Percentiles rank a stretch among this genome's conserved stretches.
These are phyloP conservation scores for Ceratonia siliqua DNA, from an alignment of 306 rosid species.

Conservation along the genomic window DNA sequence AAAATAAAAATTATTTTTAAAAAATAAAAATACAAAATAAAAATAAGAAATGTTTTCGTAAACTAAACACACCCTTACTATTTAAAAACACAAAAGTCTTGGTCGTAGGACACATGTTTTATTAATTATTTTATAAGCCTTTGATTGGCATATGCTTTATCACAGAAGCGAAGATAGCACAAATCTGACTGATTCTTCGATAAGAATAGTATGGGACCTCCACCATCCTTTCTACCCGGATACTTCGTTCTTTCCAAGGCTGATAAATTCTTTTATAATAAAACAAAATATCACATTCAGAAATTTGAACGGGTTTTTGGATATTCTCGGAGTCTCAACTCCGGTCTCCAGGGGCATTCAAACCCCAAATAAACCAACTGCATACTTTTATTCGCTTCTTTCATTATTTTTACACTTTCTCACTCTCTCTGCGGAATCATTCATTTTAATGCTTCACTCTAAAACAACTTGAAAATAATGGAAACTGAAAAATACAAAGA, in stretches of 20 bases:
- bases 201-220: conserved; percentile 40
- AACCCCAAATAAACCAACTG: background rate
- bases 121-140: conserved; percentile 16
- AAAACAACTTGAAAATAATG: conserved; percentile 32
- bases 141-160: conserved; percentile 30
- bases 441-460: conserved; percentile 49
- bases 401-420: conserved; percentile 32
- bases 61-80: too few species aligned
- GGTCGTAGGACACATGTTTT: conserved; percentile 17
- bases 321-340: conserved; percentile 6
- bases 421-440: conserved; percentile 35
- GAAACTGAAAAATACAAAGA: conserved; percentile 1
- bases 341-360: conserved; percentile 18
- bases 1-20: too few species aligned
- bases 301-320: conserved; percentile 13
- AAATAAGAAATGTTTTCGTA: too few species aligned
- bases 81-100: conserved; percentile 5
- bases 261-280: conserved; percentile 31
- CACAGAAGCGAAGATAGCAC: conserved; percentile 1
- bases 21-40: too few species aligned
- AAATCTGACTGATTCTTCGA: conserved; percentile 62
- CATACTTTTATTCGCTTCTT: conserved; percentile 29
- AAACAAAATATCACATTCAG: conserved; percentile 32
- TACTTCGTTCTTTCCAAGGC: conserved; percentile 48
- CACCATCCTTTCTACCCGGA: conserved; percentile 27